These are phyloP conservation scores for Pythium folliculosum DNA, from an alignment of 352 stramenopile genomes.

Conservation along the genomic window DNA sequence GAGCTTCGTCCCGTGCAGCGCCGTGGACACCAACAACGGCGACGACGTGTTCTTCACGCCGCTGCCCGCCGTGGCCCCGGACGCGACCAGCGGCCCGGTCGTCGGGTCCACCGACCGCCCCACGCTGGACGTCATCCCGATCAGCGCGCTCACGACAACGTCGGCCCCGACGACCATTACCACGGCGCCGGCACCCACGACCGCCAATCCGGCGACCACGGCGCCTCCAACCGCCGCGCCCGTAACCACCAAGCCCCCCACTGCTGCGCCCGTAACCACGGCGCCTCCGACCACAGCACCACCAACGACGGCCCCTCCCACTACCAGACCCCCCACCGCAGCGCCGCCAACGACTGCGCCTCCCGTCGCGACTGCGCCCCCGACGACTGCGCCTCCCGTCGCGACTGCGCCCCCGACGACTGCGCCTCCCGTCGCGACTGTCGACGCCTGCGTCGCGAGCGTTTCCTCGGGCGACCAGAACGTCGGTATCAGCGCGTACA, in stretches of 20 bases:
- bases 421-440: background rate
- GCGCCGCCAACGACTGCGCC: background rate
- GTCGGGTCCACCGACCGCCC: background rate
- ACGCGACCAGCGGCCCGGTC: background rate
- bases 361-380: background rate
- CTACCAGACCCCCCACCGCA: slow-evolving; percentile 1
- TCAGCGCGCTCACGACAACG: background rate
- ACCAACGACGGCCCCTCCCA: background rate
- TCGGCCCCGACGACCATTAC: background rate
- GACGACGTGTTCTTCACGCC: slow-evolving; percentile 12
- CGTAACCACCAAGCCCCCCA: background rate
- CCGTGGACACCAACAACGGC: slow-evolving; percentile 1
- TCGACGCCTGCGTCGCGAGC: background rate
- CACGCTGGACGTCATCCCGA: background rate
- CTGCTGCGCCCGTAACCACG: background rate
- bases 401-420: background rate
- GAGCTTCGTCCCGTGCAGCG: slow-evolving; percentile 22
- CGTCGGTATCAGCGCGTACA: slow-evolving; percentile 36
- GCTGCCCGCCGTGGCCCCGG: background rate
- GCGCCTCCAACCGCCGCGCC: background rate
- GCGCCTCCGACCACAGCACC: background rate
- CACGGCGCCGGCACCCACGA: background rate
- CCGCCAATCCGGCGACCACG: background rate
- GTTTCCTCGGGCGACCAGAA: slow-evolving; percentile 10
- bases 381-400: background rate